Evolutionary conservation across 805 yeast species (phyloP).

Genomic region (Candida nemodendra): DNA sequence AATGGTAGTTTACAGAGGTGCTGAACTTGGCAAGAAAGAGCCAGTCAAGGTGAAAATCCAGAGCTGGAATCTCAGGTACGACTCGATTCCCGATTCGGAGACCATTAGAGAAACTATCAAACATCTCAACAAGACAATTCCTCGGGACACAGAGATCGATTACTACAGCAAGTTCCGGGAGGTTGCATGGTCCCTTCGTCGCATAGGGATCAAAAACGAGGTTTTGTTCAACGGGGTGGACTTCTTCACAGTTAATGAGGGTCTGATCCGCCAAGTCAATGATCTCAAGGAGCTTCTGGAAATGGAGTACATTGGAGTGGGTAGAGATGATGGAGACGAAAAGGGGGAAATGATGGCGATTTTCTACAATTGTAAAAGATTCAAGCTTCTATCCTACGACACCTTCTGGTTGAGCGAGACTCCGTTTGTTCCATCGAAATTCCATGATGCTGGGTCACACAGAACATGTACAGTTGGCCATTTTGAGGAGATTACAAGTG

Average conservation of each 20-base stretch:
- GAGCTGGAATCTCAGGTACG: slow-evolving; percentile 32
- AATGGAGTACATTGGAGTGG: slow-evolving; percentile 46
- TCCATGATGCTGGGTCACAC: slow-evolving; percentile 39
- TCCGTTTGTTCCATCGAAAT: slow-evolving; percentile 50
- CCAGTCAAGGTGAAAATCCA: slow-evolving; percentile 18
- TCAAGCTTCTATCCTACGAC: slow-evolving; percentile 39
- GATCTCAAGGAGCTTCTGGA: slow-evolving; percentile 38
- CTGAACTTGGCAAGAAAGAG: too few species aligned
- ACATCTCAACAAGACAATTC: slow-evolving; percentile 20
- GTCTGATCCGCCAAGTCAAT: slow-evolving; percentile 42
- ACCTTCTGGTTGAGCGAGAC: slow-evolving; percentile 55
- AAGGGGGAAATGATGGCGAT: slow-evolving; percentile 54
- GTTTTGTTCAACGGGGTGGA: slow-evolving; percentile 35
- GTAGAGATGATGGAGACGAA: slow-evolving; percentile 51
- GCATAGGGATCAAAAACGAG: slow-evolving; percentile 36
- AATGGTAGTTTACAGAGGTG: too few species aligned
- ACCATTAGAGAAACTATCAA: slow-evolving; percentile 23
- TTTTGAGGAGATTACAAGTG: slow-evolving; percentile 30
- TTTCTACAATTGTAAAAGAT: slow-evolving; percentile 37
- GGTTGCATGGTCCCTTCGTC: slow-evolving; percentile 35
- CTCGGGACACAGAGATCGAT: slow-evolving; percentile 20
- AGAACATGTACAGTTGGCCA: slow-evolving; percentile 41
- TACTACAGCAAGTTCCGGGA: slow-evolving; percentile 31
- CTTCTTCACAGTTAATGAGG: slow-evolving; percentile 48
- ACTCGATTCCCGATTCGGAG: slow-evolving; percentile 22